Evolutionary conservation across 331 rosid genomes (phyloP), one percentile per base, ranked within the genome.

Genomic region (Ulmus americana): DNA sequence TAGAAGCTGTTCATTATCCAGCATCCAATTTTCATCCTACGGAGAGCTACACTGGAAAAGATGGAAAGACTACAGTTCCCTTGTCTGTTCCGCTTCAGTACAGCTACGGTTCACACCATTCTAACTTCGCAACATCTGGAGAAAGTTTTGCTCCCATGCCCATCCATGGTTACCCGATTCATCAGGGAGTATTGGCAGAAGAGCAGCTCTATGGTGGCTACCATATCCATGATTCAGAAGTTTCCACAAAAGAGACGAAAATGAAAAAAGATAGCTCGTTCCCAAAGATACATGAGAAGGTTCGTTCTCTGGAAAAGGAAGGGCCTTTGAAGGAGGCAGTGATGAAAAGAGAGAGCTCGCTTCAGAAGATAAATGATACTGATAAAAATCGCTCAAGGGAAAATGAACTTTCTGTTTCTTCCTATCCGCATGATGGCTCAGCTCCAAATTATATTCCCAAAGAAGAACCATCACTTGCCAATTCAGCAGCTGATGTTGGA

Each of bases 261-360:
- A 4, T 63, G 54, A 65, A 59, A 66, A 54, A 65, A 39, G 76
- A 68, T 14, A 59, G 56, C 51, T 54, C 52, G 20, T 64, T 48
- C 28, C 70, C 47, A 13, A 69, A 64, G 59, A 52, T 45, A 63
- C 69, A 50, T 68, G 78, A 77, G 41, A 72, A 62, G 40, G 22
- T 51, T 64, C 71, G 54, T 22, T 62, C 59, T 8, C 45, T 51
- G 70, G 82, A 68, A 47, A 68, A 78, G 66, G 76, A 65, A 35
- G 61, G 11, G 5, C 16, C 44, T 0, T 56, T 38, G 39, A 56
- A 56, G 43, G 61, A 56, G 61, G 9, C 42, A 13, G 44, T 35
- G 16, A 56, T 81, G 76, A 81, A 67, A 59, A 70, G 78, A 67
- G 80, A 70, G 58, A 46, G 80, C 51, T 81, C 80, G 10, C 73